Evolutionary conservation across 2,329 filamentous ascomycete genomes (phyloP).

Genomic region (Apiospora aurea): DNA sequence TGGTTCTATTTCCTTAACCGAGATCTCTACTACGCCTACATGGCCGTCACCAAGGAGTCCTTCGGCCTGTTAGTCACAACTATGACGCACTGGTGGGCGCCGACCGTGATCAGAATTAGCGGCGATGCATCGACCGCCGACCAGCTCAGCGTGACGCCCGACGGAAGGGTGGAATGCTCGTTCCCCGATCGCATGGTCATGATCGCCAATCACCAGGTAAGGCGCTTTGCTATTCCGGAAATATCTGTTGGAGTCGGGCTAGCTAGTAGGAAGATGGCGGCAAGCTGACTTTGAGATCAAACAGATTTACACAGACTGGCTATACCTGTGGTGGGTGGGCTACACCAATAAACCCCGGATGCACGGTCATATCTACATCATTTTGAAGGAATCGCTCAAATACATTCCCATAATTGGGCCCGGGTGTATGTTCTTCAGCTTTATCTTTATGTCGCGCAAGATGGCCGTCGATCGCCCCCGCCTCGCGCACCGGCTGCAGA

Average conservation of each 20-base stretch:
- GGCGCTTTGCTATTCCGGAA: conserved; percentile 2
- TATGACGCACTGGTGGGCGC: conserved; percentile 88
- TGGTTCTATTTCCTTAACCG: conserved; percentile 80
- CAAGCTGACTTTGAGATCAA: conserved; percentile 23
- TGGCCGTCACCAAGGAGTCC: conserved; percentile 84
- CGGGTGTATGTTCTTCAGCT: conserved; percentile 86
- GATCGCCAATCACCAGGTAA: conserved; percentile 85
- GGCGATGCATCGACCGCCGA: conserved; percentile 81
- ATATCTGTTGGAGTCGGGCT: background rate
- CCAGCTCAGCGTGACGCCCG: conserved; percentile 72
- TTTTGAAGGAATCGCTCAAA: conserved; percentile 86
- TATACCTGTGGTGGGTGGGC: conserved; percentile 94
- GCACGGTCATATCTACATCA: conserved; percentile 89
- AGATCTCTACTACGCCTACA: conserved; percentile 84
- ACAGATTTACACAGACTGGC: conserved; percentile 85
- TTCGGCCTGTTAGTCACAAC: conserved; percentile 81
- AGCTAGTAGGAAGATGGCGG: background rate
- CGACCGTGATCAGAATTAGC: conserved; percentile 81
- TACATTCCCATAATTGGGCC: conserved; percentile 80
- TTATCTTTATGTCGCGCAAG: conserved; percentile 91
- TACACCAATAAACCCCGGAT: conserved; percentile 78
- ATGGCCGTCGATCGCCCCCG: conserved; percentile 81
- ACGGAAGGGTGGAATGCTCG: conserved; percentile 77
- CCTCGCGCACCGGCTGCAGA: conserved; percentile 75
- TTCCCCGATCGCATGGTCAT: conserved; percentile 84